Base-by-base conservation (phyloP, 768 basidiomycete species). In the Lactifluus hygrophoroides region DNA sequence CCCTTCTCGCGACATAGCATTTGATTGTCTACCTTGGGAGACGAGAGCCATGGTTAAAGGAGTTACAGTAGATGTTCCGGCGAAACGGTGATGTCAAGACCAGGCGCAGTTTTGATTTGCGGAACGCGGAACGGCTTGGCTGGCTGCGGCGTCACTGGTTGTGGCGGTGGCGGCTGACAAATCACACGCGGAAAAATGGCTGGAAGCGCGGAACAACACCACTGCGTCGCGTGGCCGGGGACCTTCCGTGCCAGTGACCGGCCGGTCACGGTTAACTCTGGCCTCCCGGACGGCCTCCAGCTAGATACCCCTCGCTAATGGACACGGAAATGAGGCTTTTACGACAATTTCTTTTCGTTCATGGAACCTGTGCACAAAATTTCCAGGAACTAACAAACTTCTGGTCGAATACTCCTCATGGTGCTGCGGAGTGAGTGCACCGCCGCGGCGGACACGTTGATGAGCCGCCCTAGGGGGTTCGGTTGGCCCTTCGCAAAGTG, bases 1-100 rank as follows among this genome's bases (percentile, higher is more conserved):
- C 7, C 58, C 58, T 16, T 59, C 52, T 27, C 58, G 58, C n/a
- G 47, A 37, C 30, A 59, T 48, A 21, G 52, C 7, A 3, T n/a
- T 49, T 50, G 58, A 37, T 49, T 32, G 30, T 1, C 57, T 46
- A 13, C 52, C n/a, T 37, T 54, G 53, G 28, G 47, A 2, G 23
- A 16, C 27, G 34, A 54, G 25, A 30, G 58, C 25, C 58, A 59
- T 59, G 16, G 23, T 16, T 16, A 27, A 17, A 40, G 50, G 9
- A 7, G 16, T 21, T 23, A 27, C n/a, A 8, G 10, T 45, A 19
- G 1, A n/a, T n/a, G 17, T 30, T 38, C 35, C 19, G 45, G 54
- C n/a, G 19, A 34, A 54, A 19, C 9, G 34, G 25, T 25, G 23
- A n/a, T 19, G 19, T 30, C 25, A 42, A 30, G 30, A 13, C 14